Base-by-base conservation (phyloP, 23 red algal species). In the Agarophyton chilense region DNA sequence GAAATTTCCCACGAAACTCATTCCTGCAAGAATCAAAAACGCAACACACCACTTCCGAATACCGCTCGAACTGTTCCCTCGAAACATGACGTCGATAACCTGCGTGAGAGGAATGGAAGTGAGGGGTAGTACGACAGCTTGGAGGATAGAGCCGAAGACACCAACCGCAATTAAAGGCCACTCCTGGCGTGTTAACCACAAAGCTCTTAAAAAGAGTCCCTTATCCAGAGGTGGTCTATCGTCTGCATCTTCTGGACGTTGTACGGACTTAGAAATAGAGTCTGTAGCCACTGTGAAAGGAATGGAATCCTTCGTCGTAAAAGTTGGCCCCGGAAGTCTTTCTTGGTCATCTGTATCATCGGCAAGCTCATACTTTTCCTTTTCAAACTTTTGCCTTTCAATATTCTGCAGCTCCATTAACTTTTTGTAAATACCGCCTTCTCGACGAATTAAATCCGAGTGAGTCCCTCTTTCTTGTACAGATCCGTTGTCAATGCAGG, bases 21-120 rank as follows among this genome's bases (percentile, higher is more conserved):
- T 66, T 12, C 9, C 92, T 9, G 83, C 92, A 0, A 95, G 26
- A 43, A 58, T 78, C 3, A 95, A 19, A 66, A 89, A 95, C 9
- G 38, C 51, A 1, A 88, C 39, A 18, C 63, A 68, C 72, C 82
- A 90, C 42, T 66, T 63, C 29, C 72, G 70, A 76, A 90, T 81
- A 19, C 75, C 81, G 1, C 47, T 74, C 12, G 76, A 58, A 10
- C 78, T 72, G 84, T 81, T 75, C 39, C 47, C 65, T 24, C 60
- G 39, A 47, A 95, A 21, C 31, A 81, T 87, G 36, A 86, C 64
- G 47, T 74, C 41, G 47, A 74, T 25, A 4, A 74, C 68, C 33
- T 84, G 50, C 22, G 89, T 82, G 45, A 92, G 71, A 50, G 71
- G 60, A 40, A 92, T 75, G 25, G 89, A 65, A 32, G 62, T 92